These are phyloP conservation scores for Rhexocercosporidium sp. DNA, from an alignment of 2,329 filamentous ascomycete species.

Conservation along the genomic window DNA sequence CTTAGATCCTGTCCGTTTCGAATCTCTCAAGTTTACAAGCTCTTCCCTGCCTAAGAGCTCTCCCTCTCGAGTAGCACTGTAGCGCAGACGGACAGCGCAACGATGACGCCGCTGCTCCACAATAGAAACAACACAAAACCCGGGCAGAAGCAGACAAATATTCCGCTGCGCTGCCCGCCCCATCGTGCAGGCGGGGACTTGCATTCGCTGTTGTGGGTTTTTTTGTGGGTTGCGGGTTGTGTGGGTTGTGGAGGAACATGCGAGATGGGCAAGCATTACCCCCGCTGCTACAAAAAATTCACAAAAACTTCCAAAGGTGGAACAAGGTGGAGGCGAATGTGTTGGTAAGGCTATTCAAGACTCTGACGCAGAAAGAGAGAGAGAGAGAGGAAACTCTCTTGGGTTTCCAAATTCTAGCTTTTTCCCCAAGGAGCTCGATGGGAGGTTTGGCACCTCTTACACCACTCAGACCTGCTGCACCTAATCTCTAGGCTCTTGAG, in stretches of 20 bases:
- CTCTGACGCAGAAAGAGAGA: background rate
- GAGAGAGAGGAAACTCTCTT: background rate
- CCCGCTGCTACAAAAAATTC: background rate
- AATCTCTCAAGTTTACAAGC: no score
- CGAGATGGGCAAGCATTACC: conserved; percentile 10
- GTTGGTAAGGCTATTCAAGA: no score
- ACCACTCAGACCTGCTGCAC: background rate
- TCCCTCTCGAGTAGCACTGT: no score
- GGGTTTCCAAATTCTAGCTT: no score
- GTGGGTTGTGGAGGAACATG: background rate
- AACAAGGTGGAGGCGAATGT: conserved; percentile 12
- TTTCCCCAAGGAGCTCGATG: background rate
- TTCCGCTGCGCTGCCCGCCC: no score
- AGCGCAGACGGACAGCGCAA: no score
- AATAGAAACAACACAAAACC: background rate
- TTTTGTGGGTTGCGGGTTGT: background rate
- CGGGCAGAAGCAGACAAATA: background rate
- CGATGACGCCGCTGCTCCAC: no score
- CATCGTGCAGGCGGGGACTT: no score
- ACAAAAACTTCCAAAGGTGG: no score
- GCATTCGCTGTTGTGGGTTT: background rate
- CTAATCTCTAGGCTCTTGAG: background rate
- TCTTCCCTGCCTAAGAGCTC: no score
- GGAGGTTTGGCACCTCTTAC: background rate
- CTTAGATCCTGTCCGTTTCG: no score